Evolutionary conservation across 2,329 filamentous ascomycete species (phyloP), one percentile per base, ranked within the genome.

Genomic region (Cladosporium sphaerospermum): DNA sequence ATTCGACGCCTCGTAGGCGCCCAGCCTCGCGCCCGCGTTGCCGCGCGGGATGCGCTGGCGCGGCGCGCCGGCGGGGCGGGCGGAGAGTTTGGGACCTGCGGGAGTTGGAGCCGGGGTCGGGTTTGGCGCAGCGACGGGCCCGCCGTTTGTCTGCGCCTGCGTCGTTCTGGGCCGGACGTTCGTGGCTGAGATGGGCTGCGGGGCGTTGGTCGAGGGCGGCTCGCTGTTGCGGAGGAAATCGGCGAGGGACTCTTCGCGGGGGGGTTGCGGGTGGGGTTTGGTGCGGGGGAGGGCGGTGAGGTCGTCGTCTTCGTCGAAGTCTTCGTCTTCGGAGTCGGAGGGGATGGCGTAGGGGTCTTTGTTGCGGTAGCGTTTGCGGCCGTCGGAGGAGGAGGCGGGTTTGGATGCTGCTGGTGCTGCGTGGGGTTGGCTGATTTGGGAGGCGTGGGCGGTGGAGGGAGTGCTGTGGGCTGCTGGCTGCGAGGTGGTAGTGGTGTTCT

Each of bases 291-390:
- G 70, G 11, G 71, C 71, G 7, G 70, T 73, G 18, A 76, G 68
- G 16, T 78, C 67, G 3, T 47, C 45, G 9, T 36, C 45, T 4
- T 51, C 48, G 31, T 81, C 75, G 1, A 83, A 78, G 11, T 81
- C 78, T 8, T 84, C 76, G 4, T 84, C 84, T 51, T 86, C 82
- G 36, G 72, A 68, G 5, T 70, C 69, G 4, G 69, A 75, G 64
- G 96, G 91, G 58, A 97, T 89, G n/a, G 90, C 89, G 60, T 97
- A 97, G 0, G 92, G 93, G 63, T 99, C 93, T 53, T 82, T 87
- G 48, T 90, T 82, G 28, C 89, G 83, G 43, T 85, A 81, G 42
- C 85, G 88, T 64, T 88, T 95, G 51, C 87, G 82, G 61, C 82
- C 80, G 66, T 83, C 40, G 41, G 13, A 39, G n/a, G 36, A 13